Conservation (phyloP, 1,284 basidiomycete species). For the Entoloma clypeatum region DNA sequence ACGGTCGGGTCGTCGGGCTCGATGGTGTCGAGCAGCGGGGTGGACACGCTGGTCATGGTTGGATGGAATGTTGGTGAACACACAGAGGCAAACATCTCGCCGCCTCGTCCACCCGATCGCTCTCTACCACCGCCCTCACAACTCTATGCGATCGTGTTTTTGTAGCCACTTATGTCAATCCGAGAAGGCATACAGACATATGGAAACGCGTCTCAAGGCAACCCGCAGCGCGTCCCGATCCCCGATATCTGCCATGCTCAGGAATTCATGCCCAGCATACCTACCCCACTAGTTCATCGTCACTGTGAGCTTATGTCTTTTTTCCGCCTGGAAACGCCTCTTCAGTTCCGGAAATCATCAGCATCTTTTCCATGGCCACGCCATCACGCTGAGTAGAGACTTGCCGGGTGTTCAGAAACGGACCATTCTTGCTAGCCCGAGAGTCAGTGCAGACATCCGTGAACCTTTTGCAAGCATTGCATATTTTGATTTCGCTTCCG, state of each 20-base stretch:
- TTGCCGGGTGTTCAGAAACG: conserved; percentile 49
- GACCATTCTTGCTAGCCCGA: conserved; percentile 46
- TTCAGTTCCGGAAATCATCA: conserved; percentile 22
- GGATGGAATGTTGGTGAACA: not conserved
- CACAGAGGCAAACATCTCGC: conserved; percentile 26
- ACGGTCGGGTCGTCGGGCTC: conserved; percentile 62
- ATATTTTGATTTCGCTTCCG: conserved; percentile 48
- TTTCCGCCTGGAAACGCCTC: not conserved
- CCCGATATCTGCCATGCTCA: conserved; percentile 47
- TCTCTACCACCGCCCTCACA: conserved; percentile 44
- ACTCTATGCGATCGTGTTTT: conserved; percentile 51
- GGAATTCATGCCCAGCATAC: conserved; percentile 43
- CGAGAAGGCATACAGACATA: conserved; percentile 35
- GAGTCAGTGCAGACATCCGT: conserved; percentile 37
- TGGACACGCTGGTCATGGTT: conserved; percentile 48
- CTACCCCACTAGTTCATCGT: conserved; percentile 53
- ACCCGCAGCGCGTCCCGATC: conserved; percentile 52
- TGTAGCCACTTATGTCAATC: conserved; percentile 38
- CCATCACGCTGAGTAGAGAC: conserved; percentile 45
- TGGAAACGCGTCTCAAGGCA: conserved; percentile 39
- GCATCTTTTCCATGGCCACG: conserved; percentile 58
- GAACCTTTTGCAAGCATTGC: conserved; percentile 51
- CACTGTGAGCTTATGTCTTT: conserved; percentile 36
- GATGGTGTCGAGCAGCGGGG: conserved; percentile 61
- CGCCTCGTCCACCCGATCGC: conserved; percentile 29